Base-by-base conservation (phyloP, 2,329 filamentous ascomycete species). In the Botrytis aclada region DNA sequence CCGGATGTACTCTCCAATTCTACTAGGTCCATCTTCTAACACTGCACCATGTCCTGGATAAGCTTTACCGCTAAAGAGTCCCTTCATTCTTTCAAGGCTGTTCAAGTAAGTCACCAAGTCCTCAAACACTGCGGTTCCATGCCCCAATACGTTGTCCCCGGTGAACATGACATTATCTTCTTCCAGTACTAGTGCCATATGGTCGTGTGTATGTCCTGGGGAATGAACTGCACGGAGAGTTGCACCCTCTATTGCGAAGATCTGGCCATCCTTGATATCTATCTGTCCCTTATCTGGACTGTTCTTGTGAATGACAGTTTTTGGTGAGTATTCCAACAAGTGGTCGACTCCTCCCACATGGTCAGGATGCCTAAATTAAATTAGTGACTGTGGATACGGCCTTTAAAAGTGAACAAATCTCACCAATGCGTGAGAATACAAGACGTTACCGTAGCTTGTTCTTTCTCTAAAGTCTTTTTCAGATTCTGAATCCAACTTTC, bases 21-120 rank as follows among this genome's bases (percentile, higher is more conserved):
- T 95, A 37, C 83, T 84, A 37, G 86, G 88, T 0, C 93, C 93
- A 75, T 96, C 87, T 54, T 90, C 87, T 37, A 98, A 86, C 4
- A 96, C 88, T 0, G 90, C 87, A 0, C 96, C 96, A 79, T 99
- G 96, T 6, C 93, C 95, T 0, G 96, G 95, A 81, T 97, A 98
- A 2, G 90, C 94, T 65, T 88, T 85, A 1, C 92, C 92, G 0
- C 82, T 82, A 77, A 93, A 93, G 10, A 89, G 83, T 34, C 82
- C 81, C 63, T 85, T 84, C 93, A 97, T 96, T 75, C 85, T 86
- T 56, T 89, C 85, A 20, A 97, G 84, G 74, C 89, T 93, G 32
- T 81, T 80, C 75, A 97, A 84, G 80, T 97, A 97, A 0, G 84
- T 83, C 1, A 83, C 81, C 14, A 97, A 85, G 75, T 96, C 89